A percentile compares a stretch with the other conserved stretches of the same genome.
These are phyloP conservation scores for Geosmithia flava DNA, from an alignment of 2,329 filamentous ascomycete genomes.

Conservation along the genomic window DNA sequence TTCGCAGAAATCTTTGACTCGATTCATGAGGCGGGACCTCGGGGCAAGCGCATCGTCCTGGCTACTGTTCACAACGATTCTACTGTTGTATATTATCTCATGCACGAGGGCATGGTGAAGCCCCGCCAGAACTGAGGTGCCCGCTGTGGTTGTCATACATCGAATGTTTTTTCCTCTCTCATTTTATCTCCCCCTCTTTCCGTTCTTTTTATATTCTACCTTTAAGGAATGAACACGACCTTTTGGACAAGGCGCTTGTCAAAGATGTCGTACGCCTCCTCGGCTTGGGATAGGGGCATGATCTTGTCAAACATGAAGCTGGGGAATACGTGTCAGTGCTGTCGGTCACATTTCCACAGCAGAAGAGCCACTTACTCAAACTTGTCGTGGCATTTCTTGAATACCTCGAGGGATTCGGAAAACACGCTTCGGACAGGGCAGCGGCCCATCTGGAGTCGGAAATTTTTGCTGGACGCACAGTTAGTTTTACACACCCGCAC, in stretches of 20 bases:
- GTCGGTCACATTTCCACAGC: neutral
- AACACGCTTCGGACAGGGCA: constrained; percentile 52
- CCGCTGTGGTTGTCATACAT: neutral
- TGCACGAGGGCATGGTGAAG: constrained; percentile 81
- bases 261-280: constrained; percentile 59
- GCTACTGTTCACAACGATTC: constrained; percentile 70
- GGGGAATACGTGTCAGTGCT: neutral
- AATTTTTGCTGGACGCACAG: constrained; percentile 44
- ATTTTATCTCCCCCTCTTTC: neutral
- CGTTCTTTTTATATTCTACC: too few relatives aligned
- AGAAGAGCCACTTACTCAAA: constrained; percentile 40
- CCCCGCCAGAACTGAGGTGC: constrained; percentile 59
- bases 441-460: constrained; percentile 63
- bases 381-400: constrained; percentile 54
- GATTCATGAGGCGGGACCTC: constrained; percentile 31
- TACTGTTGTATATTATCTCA: constrained; percentile 72
- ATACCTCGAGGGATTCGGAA: constrained; percentile 46
- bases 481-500: constrained; percentile 9
- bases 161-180: neutral
- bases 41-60: constrained; percentile 58
- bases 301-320: constrained; percentile 70
- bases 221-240: constrained; percentile 50
- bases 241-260: constrained; percentile 64
- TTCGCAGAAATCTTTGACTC: constrained; percentile 62
- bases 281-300: constrained; percentile 55